A percentile compares a stretch with the other conserved stretches of the same genome.
Conservation (phyloP, 441 rosid species). For the Corymbia citriodora region DNA sequence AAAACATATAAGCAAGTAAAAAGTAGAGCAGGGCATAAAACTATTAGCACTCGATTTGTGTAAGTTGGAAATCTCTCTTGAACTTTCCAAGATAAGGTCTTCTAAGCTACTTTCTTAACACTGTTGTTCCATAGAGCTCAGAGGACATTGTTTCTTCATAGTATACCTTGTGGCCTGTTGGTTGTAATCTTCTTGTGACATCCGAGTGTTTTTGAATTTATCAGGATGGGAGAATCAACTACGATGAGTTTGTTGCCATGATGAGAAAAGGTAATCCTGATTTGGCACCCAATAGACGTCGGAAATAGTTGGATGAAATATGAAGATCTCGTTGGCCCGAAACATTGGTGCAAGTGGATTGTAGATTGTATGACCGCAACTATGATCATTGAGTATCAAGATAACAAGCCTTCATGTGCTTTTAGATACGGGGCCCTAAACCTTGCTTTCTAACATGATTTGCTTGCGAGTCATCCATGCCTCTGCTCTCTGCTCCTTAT, state of each 20-base stretch:
- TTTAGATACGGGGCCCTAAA: not conserved
- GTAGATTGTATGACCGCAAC: not conserved
- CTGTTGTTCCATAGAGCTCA: not conserved
- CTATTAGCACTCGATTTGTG: not conserved
- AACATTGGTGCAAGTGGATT: not conserved
- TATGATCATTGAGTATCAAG: not conserved
- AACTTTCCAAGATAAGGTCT: not conserved
- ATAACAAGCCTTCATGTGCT: not conserved
- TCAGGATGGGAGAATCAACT: conserved; percentile 75
- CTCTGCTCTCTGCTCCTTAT: not conserved
- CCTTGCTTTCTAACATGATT: not conserved
- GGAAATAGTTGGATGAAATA: conserved; percentile 21
- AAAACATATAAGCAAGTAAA: not conserved
- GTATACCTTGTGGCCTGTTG: not conserved
- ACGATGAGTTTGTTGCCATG: conserved; percentile 75
- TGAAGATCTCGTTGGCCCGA: not conserved
- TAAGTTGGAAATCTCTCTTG: not conserved
- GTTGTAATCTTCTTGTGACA: not conserved
- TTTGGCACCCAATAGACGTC: conserved; percentile 44
- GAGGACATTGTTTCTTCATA: not conserved
- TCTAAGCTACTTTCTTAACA: not conserved
- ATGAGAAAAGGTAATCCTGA: conserved; percentile 75
- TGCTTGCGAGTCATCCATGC: not conserved
- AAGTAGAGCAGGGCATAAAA: not conserved
- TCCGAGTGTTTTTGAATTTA: not conserved